phyloP scores from a whole-genome alignment of 768 basidiomycete species.

The Tulasnella sp. region DNA sequence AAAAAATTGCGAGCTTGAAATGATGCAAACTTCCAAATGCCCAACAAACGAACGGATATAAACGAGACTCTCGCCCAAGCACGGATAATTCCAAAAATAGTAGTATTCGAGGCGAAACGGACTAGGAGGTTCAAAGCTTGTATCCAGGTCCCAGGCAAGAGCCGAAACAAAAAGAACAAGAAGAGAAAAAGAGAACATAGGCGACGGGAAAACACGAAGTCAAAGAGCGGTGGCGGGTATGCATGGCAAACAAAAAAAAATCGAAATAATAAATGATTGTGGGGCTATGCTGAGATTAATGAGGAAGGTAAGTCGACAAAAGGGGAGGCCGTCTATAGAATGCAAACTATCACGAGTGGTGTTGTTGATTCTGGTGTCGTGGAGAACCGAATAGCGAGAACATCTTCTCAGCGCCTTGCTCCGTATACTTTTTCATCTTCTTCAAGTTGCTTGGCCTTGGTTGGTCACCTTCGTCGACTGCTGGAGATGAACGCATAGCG shows the following conservation, averaged over 20 bases:
- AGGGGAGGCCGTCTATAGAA: not conserved
- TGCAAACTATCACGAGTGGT: slow-evolving; percentile 4
- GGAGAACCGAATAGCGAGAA: slow-evolving; percentile 76
- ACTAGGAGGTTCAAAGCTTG: not conserved
- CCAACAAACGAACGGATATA: not conserved
- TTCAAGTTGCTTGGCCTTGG: slow-evolving; percentile 67
- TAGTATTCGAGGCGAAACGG: not conserved
- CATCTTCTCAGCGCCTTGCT: slow-evolving; percentile 45
- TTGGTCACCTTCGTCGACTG: slow-evolving; percentile 42
- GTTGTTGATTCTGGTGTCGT: slow-evolving; percentile 35
- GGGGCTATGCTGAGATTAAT: not conserved
- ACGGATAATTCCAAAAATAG: not conserved
- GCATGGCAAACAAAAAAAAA: not conserved
- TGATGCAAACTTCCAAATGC: not conserved
- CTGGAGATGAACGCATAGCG: slow-evolving; percentile 30
- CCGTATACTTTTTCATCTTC: slow-evolving; percentile 65
- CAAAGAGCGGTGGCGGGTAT: not conserved
- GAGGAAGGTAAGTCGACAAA: not conserved
- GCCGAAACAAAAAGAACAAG: not conserved
- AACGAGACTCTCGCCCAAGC: not conserved
- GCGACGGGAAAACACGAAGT: not conserved
- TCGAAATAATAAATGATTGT: slow-evolving; percentile 8
- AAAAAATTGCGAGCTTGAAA: not conserved
- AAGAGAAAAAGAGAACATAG: not conserved
- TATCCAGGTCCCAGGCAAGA: not conserved